Evolutionary conservation across 441 rosid genomes (phyloP).

Genomic region (Dalechampia spathulata): DNA sequence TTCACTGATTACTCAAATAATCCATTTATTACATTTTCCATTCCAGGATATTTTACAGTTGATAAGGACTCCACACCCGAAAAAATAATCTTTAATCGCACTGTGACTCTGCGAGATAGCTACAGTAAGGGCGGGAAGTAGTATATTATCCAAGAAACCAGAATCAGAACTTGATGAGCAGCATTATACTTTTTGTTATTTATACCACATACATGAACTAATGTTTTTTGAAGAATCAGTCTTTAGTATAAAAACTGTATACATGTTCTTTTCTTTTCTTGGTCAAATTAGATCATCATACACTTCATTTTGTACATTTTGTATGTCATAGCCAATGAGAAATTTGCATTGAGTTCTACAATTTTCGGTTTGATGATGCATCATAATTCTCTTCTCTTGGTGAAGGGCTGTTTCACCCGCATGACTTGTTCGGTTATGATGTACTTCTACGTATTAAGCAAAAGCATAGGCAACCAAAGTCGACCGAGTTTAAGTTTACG

Average conservation of each 20-base stretch:
- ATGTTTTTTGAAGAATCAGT: not conserved
- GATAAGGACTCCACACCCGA: constrained; percentile 70
- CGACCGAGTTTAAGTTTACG: no score
- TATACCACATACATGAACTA: not conserved
- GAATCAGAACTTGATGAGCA: not conserved
- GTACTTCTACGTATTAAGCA: no score
- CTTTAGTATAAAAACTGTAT: not conserved
- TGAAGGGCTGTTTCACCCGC: no score
- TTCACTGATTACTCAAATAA: not conserved
- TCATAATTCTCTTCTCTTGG: no score
- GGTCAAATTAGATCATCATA: no score
- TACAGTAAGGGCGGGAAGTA: constrained; percentile 62
- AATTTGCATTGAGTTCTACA: no score
- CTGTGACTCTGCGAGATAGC: constrained; percentile 74
- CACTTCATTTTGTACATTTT: no score
- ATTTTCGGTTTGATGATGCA: no score
- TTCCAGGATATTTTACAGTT: constrained; percentile 65
- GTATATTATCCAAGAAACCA: not conserved
- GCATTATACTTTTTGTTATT: not conserved
- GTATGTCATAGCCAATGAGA: no score
- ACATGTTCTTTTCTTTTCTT: not conserved
- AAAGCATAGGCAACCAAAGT: no score
- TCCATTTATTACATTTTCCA: not conserved
- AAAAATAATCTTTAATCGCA: constrained; percentile 75
- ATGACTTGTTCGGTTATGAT: no score